Base-by-base conservation (phyloP, 2,329 filamentous ascomycete species). In the Diaporthe sp. region DNA sequence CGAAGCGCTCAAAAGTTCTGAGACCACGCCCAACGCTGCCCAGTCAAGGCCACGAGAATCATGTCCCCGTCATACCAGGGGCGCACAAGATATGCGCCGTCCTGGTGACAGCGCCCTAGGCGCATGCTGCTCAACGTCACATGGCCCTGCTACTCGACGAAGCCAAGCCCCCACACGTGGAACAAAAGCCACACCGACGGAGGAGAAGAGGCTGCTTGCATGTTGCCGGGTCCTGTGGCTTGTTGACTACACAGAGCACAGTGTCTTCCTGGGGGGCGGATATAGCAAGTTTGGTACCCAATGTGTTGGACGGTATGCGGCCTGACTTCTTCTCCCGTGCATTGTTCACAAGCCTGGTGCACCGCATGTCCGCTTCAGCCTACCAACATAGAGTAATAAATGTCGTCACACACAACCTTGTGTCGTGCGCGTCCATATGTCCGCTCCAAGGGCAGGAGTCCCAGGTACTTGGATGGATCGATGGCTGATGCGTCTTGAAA, bases 81-180 rank as follows among this genome's bases (percentile, higher is more conserved):
- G 8, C n/a, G 34, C 65, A 70, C 34, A 28, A 42, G 8, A 55
- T 42, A 70, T 70, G 65, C 49, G 10, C 49, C 12, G 49, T 9
- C 12, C 37, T 37, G 46, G 34, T 70, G 49, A 19, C n/a, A 55
- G 34, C 46, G 49, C 28, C 8, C 65, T 73, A 44, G 71, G 39
- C 58, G 51, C 58, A 55, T 65, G 37, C 37, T 62, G 34, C n/a
- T 15, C 58, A 46, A 37, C 34, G 42, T 46, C 57, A 72, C 46
- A 73, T 55, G 46, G 39, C 9, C 42, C 19, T 37, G 61, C 51
- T 58, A 73, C 71, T 65, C 58, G 46, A 65, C 51, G 49, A 31
- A 55, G 46, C 31, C 57, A 72, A 53, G 34, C 55, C 10, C 39
- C 37, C 37, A n/a, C 22, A 57, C 37, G 49, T 46, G 55, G 34